Conservation (phyloP, 2,329 filamentous ascomycete genomes). For the Apiospora hydei region DNA sequence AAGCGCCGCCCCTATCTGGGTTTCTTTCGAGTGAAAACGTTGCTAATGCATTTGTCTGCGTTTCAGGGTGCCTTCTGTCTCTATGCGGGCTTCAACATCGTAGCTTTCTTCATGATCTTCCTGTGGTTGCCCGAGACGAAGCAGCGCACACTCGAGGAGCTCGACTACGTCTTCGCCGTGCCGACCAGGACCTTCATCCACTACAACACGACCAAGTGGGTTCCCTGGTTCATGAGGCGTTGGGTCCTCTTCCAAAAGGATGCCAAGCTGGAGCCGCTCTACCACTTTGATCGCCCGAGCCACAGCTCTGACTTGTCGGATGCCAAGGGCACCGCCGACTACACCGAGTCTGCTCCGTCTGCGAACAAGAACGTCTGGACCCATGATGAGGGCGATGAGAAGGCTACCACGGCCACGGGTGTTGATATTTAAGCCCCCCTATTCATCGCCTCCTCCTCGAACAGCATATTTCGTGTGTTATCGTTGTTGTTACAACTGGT, state of each 20-base stretch:
- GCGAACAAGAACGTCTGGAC: not conserved
- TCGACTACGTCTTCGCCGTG: slow-evolving; percentile 69
- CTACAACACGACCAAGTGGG: slow-evolving; percentile 62
- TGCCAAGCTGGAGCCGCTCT: slow-evolving; percentile 56
- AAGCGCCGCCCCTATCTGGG: slow-evolving; percentile 35
- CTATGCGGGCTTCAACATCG: slow-evolving; percentile 62
- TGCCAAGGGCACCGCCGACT: not conserved
- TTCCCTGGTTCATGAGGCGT: slow-evolving; percentile 68
- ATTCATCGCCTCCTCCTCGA: not conserved
- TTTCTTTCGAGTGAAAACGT: slow-evolving; percentile 51
- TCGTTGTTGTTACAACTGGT: not conserved
- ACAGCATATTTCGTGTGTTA: not conserved
- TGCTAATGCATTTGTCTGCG: not conserved
- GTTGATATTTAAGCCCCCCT: not conserved
- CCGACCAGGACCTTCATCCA: slow-evolving; percentile 62
- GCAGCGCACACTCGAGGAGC: slow-evolving; percentile 62
- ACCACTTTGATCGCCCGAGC: slow-evolving; percentile 42
- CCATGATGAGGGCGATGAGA: not conserved
- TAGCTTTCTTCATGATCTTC: slow-evolving; percentile 64
- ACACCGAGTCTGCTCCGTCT: slow-evolving; percentile 12
- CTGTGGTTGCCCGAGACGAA: slow-evolving; percentile 58
- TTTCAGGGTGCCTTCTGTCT: slow-evolving; percentile 55
- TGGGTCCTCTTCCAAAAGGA: slow-evolving; percentile 61
- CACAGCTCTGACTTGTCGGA: not conserved
- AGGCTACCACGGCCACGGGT: not conserved